Evolutionary conservation across 2,329 filamentous ascomycete genomes (phyloP), one percentile per base, ranked within the genome.

Genomic region (Rhytidhysteron rufulum): DNA sequence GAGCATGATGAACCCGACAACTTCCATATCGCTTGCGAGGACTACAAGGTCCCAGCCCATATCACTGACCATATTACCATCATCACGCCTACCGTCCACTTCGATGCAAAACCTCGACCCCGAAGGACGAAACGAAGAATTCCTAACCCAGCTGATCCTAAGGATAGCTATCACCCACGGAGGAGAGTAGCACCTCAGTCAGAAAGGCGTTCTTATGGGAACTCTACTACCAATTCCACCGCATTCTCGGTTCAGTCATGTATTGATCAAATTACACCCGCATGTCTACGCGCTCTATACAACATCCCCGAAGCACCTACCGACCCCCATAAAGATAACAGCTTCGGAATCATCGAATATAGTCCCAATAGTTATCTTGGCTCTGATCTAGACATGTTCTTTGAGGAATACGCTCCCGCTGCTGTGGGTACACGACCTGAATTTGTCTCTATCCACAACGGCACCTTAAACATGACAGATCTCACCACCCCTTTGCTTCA

Each of bases 221-320:
- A 9, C 7, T 19, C 19, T 8, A 20, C 19, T 10, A 18, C 29
- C 22, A 47, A 48, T 19, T 46, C 48, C 27, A 50, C 48, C 35
- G 49, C 54, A 36, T 55, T 55, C 41, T 41, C 49, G 18, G 53
- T 71, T 10, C 48, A 57, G 31, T 55, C 56, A 30, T 83, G 80
- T 53, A 72, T 77, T 48, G 58, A 62, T 11, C 71, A 74, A 51
- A 79, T 82, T 47, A 81, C 77, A 1, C 76, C 78, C 0, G 69
- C 70, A 31, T 83, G 79, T 49, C 45, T 67, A n/a, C 49, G 60
- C 7, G 58, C 55, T 8, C 46, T 68, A 3, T 68, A 68, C 45
- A 53, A 56, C 24, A 60, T 68, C 38, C 59, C 60, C 20, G 31
- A 46, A 17, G 31, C 32, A n/a, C 33, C 37, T 16, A 27, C 29